Evolutionary conservation across 805 yeast species (phyloP), one percentile per base, ranked within the genome.

Genomic region (Candida khao-thaluensis): DNA sequence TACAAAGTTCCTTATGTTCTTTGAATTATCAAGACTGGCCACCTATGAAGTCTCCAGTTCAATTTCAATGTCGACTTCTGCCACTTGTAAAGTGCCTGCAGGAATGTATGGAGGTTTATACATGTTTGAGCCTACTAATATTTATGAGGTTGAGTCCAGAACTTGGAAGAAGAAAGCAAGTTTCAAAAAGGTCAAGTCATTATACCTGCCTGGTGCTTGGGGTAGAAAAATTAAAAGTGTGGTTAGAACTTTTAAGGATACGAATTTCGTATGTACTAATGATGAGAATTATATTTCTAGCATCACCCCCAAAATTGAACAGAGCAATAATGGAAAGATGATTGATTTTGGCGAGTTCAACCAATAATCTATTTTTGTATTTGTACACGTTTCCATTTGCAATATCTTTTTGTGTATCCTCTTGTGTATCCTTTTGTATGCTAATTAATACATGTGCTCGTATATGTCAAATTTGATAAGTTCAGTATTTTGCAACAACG

Each of bases 21-120:
- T 38, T 29, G 7, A 16, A 17, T 32, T 32, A 17, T 16, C 32
- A 7, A 27, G 12, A 20, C 4, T 20, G 2, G 2, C 5, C 4
- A 30, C 33, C 3, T 28, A 32, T 20, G 42, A 38, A 33, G 14
- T 38, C 20, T 11, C 25, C 29, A 21, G 33, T 8, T 11, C 31
- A 4, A 11, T 38, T 3, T n/a, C 22, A 2, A 20, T 36, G 30
- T 26, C 45, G 7, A 34, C 37, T 1, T 41, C 38, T 11, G 47
- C 41, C 5, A 21, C 41, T 16, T 46, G 50, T 31, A 32, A 25
- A 9, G 40, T 47, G 7, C 50, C 50, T 14, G 30, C 25, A 11
- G 40, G 40, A 2, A 31, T 18, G 18, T 20, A 15, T 22, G 50
- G 50, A 8, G 50, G 44, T 7, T n/a, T 47, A 16, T 43, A 37